A percentile compares a stretch with the other conserved stretches of the same genome.
phyloP scores from a whole-genome alignment of 768 basidiomycete species.

The Tricholoma flavovirens region DNA sequence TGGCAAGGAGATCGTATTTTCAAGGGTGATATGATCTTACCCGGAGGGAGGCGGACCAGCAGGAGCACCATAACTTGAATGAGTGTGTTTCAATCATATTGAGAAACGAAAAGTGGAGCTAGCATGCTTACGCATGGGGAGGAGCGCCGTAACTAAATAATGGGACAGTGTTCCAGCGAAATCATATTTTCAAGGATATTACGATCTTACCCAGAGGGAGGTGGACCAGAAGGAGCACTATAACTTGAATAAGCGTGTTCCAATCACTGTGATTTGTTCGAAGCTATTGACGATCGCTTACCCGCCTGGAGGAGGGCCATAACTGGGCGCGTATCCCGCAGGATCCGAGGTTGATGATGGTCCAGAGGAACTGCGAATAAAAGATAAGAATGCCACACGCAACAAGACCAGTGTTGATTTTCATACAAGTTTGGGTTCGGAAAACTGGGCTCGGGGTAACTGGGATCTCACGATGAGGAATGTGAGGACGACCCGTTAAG shows the following conservation, averaged over 20 bases:
- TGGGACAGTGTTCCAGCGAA: no score
- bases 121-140: slow-evolving; percentile 12
- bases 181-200: no score
- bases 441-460: slow-evolving; percentile 16
- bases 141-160: slow-evolving; percentile 25
- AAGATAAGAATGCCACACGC: not conserved
- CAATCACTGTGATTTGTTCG: not conserved
- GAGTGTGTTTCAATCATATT: not conserved
- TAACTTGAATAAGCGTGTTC: slow-evolving; percentile 14
- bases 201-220: slow-evolving; percentile 27
- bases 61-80: slow-evolving; percentile 21
- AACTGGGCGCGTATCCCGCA: slow-evolving; percentile 36
- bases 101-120: no score
- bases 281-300: slow-evolving; percentile 1
- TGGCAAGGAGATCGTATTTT: not conserved
- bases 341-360: slow-evolving; percentile 22
- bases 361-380: not conserved
- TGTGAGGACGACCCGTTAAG: not conserved
- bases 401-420: not conserved
- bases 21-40: no score
- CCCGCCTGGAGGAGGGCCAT: slow-evolving; percentile 18
- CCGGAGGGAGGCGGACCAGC: slow-evolving; percentile 24
- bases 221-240: slow-evolving; percentile 27
- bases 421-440: not conserved
- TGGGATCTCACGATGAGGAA: not conserved